A percentile compares a stretch with the other conserved stretches of the same genome.
Conservation (phyloP, 805 yeast species). For the Lachancea waltii region DNA sequence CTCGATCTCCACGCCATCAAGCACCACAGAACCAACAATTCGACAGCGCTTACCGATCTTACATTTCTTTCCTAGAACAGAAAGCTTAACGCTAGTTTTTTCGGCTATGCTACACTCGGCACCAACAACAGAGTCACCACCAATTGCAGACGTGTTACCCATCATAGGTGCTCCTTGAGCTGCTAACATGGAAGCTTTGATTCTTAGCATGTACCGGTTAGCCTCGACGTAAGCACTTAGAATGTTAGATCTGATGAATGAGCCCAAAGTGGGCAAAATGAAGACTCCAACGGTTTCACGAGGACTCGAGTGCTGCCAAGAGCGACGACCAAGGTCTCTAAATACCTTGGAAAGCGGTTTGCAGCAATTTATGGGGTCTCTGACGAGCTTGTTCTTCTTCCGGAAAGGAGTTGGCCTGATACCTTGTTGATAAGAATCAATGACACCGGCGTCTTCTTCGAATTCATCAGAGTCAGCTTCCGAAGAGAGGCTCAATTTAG, state of each 20-base stretch:
- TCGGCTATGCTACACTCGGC: conserved; percentile 64
- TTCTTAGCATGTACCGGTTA: conserved; percentile 67
- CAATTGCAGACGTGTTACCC: conserved; percentile 46
- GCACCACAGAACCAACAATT: conserved; percentile 75
- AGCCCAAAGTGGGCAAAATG: conserved; percentile 60
- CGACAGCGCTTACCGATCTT: conserved; percentile 79
- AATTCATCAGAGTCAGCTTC: conserved; percentile 19
- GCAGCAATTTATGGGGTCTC: conserved; percentile 28
- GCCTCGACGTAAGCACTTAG: conserved; percentile 83
- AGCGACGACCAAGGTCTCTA: conserved; percentile 82
- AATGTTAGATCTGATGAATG: conserved; percentile 73
- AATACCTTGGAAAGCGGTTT: conserved; percentile 61
- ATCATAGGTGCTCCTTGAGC: conserved; percentile 22
- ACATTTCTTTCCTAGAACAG: conserved; percentile 73
- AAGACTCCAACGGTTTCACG: conserved; percentile 63
- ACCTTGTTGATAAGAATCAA: conserved; percentile 13
- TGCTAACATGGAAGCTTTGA: conserved; percentile 43
- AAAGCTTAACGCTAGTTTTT: conserved; percentile 76
- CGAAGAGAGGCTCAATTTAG: conserved; percentile 1
- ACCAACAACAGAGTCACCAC: conserved; percentile 81
- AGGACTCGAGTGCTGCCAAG: conserved; percentile 71
- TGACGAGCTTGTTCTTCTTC: conserved; percentile 20
- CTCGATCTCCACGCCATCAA: conserved; percentile 63
- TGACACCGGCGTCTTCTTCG: conserved; percentile 13
- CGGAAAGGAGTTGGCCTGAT: conserved; percentile 30